A percentile compares a stretch with the other conserved stretches of the same genome.
Evolutionary conservation across 2,329 filamentous ascomycete genomes (phyloP).

Genomic region (Penicillium sclerotigenum): DNA sequence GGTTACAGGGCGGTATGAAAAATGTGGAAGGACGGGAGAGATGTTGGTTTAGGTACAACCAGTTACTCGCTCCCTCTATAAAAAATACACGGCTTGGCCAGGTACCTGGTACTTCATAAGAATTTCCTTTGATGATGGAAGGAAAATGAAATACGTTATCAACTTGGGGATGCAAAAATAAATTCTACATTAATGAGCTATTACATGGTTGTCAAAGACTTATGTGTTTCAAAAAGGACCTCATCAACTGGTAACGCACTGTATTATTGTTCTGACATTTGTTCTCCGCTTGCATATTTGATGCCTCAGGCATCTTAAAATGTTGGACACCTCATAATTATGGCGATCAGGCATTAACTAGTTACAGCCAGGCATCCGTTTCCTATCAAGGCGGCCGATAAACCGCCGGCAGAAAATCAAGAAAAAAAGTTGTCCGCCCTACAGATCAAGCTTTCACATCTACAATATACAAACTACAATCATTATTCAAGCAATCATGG

Average conservation of each 20-base stretch:
- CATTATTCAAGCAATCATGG: constrained; percentile 31
- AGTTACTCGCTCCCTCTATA: constrained; percentile 8
- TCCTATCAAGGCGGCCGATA: constrained; percentile 20
- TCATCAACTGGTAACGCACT: constrained; percentile 14
- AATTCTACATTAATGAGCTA: not conserved
- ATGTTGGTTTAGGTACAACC: constrained; percentile 12
- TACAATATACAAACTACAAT: not conserved
- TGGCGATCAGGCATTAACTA: constrained; percentile 9
- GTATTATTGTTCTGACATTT: constrained; percentile 10
- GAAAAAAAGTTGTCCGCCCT: constrained; percentile 18
- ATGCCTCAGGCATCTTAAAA: constrained; percentile 10
- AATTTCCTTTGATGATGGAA: not conserved
- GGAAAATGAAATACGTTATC: not conserved
- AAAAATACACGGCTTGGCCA: constrained; percentile 11
- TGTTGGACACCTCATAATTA: not conserved
- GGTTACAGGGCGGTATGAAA: constrained; percentile 13
- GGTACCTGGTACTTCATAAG: constrained; percentile 8
- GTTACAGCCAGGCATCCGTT: constrained; percentile 4
- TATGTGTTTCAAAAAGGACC: not conserved
- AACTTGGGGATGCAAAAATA: not conserved
- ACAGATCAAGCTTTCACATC: constrained; percentile 1
- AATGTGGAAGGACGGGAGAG: constrained; percentile 12
- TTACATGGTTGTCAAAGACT: not conserved
- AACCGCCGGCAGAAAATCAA: constrained; percentile 22
- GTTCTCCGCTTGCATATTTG: constrained; percentile 10